A percentile compares a stretch with the other conserved stretches of the same genome.
Evolutionary conservation across 2,329 filamentous ascomycete genomes (phyloP).

Genomic region (Dactylella cylindrospora): DNA sequence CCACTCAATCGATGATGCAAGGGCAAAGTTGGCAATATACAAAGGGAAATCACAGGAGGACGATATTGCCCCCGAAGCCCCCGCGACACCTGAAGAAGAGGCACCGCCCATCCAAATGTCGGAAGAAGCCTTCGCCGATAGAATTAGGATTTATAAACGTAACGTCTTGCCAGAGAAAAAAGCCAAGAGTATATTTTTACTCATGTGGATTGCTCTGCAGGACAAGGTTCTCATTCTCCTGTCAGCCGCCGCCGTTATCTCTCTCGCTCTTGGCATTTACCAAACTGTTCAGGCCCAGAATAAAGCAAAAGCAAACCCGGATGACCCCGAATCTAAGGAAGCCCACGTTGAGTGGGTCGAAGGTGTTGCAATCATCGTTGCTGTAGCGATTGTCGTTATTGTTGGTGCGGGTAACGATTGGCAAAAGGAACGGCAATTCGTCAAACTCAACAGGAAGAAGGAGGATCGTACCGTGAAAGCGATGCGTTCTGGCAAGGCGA

Average conservation of each 20-base stretch:
- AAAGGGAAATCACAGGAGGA: slow-evolving; percentile 35
- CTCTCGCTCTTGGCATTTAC: slow-evolving; percentile 72
- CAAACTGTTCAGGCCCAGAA: slow-evolving; percentile 68
- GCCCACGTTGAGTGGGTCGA: slow-evolving; percentile 65
- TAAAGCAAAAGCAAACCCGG: slow-evolving; percentile 45
- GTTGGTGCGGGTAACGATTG: slow-evolving; percentile 67
- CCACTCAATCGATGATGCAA: slow-evolving; percentile 73
- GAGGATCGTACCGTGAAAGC: slow-evolving; percentile 67
- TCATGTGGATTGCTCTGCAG: slow-evolving; percentile 82
- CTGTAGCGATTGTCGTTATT: slow-evolving; percentile 65
- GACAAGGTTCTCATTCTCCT: slow-evolving; percentile 77
- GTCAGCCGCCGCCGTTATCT: slow-evolving; percentile 70
- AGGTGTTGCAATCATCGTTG: slow-evolving; percentile 67
- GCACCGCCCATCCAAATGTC: slow-evolving; percentile 25
- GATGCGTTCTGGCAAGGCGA: slow-evolving; percentile 66
- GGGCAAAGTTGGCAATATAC: slow-evolving; percentile 24
- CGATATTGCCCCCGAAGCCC: slow-evolving; percentile 17
- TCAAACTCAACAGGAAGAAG: slow-evolving; percentile 63
- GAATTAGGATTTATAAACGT: slow-evolving; percentile 70
- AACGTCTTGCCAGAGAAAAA: slow-evolving; percentile 74
- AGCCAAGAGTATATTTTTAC: slow-evolving; percentile 69
- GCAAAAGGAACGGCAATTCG: slow-evolving; percentile 68
- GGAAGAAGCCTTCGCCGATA: slow-evolving; percentile 60
- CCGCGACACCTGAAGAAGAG: slow-evolving; percentile 25
- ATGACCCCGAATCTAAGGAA: slow-evolving; percentile 56